Base-by-base conservation (phyloP, 257 asterid species). In the Przewalskia tangutica region DNA sequence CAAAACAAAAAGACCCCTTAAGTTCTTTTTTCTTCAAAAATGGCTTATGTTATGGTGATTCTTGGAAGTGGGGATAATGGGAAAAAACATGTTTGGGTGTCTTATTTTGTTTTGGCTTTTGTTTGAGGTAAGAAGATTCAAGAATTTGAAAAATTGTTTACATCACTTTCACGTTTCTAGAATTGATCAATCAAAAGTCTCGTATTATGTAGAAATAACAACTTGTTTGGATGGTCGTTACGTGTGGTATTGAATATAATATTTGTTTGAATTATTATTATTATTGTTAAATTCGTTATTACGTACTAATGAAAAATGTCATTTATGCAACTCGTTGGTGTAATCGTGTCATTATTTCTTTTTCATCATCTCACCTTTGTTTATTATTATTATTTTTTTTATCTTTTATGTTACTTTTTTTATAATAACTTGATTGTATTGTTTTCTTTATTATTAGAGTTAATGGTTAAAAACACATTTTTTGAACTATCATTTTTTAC, bases 101-200 rank as follows among this genome's bases (percentile, higher is more conserved):
- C 59, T 59, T 62, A 56, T 81, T 20, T 71, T 46, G 5, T 67
- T 67, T 78, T 65, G 42, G 66, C 73, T 36, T 34, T 71, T 46
- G 59, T 9, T 27, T 62, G 40, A 51, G 56, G 6, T 51, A 51
- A 46, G 17, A 81, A 38, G 32, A 70, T n/a, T 11, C 58, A 50
- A 50, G 71, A 23, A 53, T 83, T 51, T 84, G 81, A 73, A 73
- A 86, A 77, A 36, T 78, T 16, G 34, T 54, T 76, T 85, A 87
- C 90, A 91, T 89, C 84, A 87, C 82, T 87, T 82, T 67, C 90
- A 89, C 89, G 77, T 86, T 77, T 62, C 81, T 81, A 6, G 68
- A 79, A 81, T 63, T 54, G 54, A 42, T 14, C 51, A 64, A 4
- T 23, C 51, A 34, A 10, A 27, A 50, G 18, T 20, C 6, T 46